Percentiles rank a stretch among this genome's conserved stretches.
Conservation (phyloP, 768 basidiomycete species). For the Boletales sp. region DNA sequence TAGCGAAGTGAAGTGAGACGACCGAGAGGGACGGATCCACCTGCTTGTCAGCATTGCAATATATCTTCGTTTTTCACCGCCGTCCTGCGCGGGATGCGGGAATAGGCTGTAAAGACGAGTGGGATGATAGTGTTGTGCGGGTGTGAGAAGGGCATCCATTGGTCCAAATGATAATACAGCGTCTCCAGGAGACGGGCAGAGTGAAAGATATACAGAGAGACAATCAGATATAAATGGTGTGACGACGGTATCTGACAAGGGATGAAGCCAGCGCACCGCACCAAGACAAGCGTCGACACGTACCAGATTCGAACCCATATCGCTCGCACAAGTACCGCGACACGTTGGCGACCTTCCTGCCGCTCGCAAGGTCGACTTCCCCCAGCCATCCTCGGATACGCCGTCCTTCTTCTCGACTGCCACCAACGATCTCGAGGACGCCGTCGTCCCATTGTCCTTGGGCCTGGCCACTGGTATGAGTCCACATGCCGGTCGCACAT, state of each 20-base stretch:
- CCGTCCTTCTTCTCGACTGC: conserved; percentile 68
- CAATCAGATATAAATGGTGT: conserved; percentile 76
- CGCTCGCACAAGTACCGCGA: conserved; percentile 76
- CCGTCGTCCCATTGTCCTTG: conserved; percentile 75
- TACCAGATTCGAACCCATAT: conserved; percentile 77
- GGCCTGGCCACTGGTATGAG: conserved; percentile 37
- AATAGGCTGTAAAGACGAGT: conserved; percentile 70
- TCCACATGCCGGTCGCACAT: conserved; percentile 76
- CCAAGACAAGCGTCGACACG: conserved; percentile 1
- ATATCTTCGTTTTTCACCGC: conserved; percentile 69
- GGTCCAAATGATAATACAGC: conserved; percentile 78
- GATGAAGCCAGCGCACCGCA: background rate
- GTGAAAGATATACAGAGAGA: conserved; percentile 73
- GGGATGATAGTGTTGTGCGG: conserved; percentile 71
- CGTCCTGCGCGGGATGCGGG: conserved; percentile 81
- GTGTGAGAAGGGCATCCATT: conserved; percentile 73
- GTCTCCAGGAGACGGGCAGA: conserved; percentile 68
- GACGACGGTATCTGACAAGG: conserved; percentile 57
- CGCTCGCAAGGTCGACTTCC: conserved; percentile 71
- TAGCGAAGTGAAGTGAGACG: background rate
- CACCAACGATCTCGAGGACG: conserved; percentile 74
- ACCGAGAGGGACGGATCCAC: conserved; percentile 32
- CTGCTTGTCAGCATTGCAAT: conserved; percentile 69
- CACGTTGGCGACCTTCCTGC: conserved; percentile 59
- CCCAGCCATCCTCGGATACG: conserved; percentile 76